Conservation (phyloP, 257 asterid genomes). For the Fraxinus americana region DNA sequence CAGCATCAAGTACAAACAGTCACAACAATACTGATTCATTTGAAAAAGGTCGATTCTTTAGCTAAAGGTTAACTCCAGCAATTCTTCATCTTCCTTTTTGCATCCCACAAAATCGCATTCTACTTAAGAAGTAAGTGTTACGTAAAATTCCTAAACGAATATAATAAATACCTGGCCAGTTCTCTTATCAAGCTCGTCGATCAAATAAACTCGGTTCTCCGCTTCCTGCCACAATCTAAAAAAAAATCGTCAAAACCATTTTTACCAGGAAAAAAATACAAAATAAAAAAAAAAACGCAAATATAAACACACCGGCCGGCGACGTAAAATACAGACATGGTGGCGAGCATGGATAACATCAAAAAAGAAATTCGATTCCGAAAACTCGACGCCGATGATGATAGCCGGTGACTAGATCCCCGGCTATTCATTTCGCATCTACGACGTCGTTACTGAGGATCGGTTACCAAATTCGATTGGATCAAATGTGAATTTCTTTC, state of each 20-base stretch:
- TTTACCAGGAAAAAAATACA: neutral
- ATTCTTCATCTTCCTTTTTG: neutral
- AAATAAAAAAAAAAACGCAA: neutral
- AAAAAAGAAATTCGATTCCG: conserved; percentile 61
- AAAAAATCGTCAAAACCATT: conserved; percentile 7
- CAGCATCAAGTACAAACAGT: neutral
- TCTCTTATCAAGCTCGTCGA: conserved; percentile 62
- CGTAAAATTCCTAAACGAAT: neutral
- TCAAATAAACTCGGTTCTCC: conserved; percentile 56
- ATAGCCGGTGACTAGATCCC: conserved; percentile 54
- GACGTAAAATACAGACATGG: conserved; percentile 77
- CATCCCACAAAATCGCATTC: neutral
- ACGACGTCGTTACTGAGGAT: conserved; percentile 30
- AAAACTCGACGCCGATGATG: conserved; percentile 48
- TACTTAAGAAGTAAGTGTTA: neutral
- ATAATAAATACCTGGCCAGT: conserved; percentile 64
- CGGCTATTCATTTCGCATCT: conserved; percentile 52
- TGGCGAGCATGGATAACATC: conserved; percentile 74
- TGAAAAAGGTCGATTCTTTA: neutral
- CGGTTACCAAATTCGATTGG: neutral
- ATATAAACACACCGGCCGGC: conserved; percentile 59
- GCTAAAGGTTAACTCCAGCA: neutral
- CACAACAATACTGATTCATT: neutral
- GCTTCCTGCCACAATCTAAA: conserved; percentile 88
- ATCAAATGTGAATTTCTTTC: neutral